Evolutionary conservation across 1,284 basidiomycete genomes (phyloP).

Genomic region (Trichosporon ovoides): DNA sequence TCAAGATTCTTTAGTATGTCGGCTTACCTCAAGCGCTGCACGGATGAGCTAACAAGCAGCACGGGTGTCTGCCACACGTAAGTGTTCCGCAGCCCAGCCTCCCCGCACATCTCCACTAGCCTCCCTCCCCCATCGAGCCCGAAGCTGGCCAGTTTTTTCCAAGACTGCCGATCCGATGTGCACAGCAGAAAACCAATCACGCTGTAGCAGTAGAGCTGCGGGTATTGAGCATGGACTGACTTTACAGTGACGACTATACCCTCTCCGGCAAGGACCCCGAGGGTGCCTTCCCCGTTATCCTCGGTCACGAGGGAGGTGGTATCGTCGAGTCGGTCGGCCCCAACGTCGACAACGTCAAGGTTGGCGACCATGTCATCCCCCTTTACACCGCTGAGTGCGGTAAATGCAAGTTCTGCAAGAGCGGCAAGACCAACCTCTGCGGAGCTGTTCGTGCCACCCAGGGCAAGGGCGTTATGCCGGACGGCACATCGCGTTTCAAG

Average conservation of each 20-base stretch:
- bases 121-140: no score
- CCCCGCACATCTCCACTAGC: no score
- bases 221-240: neutral
- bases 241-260: constrained; percentile 74
- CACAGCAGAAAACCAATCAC: neutral
- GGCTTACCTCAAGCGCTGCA: neutral
- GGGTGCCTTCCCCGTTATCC: constrained; percentile 91
- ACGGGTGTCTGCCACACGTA: constrained; percentile 90
- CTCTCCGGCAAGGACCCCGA: constrained; percentile 95
- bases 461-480: constrained; percentile 95
- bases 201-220: neutral
- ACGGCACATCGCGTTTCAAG: constrained; percentile 84
- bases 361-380: constrained; percentile 89
- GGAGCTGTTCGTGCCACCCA: constrained; percentile 87
- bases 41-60: constrained; percentile 28
- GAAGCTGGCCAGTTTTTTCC: no score
- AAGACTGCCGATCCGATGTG: neutral
- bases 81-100: constrained; percentile 20
- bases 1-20: constrained; percentile 76
- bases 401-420: constrained; percentile 98
- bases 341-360: constrained; percentile 79
- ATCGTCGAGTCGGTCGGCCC: constrained; percentile 87
- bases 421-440: constrained; percentile 96
- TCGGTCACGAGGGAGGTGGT: constrained; percentile 69
- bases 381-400: constrained; percentile 93